These are phyloP conservation scores for Metschnikowia lochheadii DNA, from an alignment of 805 yeast species.

Conservation along the genomic window DNA sequence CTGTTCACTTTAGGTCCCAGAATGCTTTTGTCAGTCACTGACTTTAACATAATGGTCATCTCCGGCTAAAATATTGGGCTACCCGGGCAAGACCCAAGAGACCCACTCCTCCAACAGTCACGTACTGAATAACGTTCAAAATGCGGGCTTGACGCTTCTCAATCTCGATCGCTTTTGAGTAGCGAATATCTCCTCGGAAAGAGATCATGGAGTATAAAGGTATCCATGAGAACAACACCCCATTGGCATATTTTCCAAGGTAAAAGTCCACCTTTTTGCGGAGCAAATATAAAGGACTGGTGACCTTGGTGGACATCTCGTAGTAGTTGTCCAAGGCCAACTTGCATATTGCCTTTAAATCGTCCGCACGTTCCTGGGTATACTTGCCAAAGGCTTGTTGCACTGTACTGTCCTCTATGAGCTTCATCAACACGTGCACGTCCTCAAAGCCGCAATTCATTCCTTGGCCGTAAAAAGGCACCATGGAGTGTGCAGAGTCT, in stretches of 20 bases:
- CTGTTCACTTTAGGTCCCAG: no score
- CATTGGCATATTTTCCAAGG: constrained; percentile 55
- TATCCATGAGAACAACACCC: constrained; percentile 52
- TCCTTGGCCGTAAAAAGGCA: constrained; percentile 97
- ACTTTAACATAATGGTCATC: neutral
- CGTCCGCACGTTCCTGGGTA: constrained; percentile 53
- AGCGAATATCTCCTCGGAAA: constrained; percentile 77
- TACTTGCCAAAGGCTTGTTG: constrained; percentile 51
- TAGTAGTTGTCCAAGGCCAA: constrained; percentile 76
- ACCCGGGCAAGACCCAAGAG: constrained; percentile 11
- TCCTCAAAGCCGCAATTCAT: constrained; percentile 97
- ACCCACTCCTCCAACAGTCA: constrained; percentile 11
- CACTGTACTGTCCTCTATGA: constrained; percentile 43
- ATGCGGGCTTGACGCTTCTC: constrained; percentile 54
- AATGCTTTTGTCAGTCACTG: no score
- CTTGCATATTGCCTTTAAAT: constrained; percentile 69
- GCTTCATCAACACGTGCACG: constrained; percentile 59
- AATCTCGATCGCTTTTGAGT: constrained; percentile 59
- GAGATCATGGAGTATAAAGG: constrained; percentile 93
- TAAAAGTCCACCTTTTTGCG: constrained; percentile 66
- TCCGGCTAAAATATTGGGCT: constrained; percentile 8
- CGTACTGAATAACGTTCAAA: constrained; percentile 31
- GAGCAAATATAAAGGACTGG: constrained; percentile 52
- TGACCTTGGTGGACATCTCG: constrained; percentile 84
- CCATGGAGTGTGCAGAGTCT: constrained; percentile 96